phyloP scores from a whole-genome alignment of 352 stramenopile genomes.

The Globisporangium splendens region DNA sequence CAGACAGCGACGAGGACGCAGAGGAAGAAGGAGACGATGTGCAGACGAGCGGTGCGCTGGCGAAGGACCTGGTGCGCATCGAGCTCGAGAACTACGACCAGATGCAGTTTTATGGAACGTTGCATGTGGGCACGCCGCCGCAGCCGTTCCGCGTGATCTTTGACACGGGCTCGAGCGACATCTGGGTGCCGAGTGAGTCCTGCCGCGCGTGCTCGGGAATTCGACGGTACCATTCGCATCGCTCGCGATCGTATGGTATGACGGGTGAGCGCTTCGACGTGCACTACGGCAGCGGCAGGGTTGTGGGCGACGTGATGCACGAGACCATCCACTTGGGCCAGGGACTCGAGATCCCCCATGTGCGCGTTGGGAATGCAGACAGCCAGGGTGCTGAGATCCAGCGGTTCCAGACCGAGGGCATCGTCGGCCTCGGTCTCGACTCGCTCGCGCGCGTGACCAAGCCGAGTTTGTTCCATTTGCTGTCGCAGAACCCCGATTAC shows the following conservation, averaged over 20 bases:
- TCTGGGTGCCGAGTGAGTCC: constrained; percentile 28
- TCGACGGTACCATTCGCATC: constrained; percentile 19
- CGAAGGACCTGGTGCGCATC: constrained; percentile 10
- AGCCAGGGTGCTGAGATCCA: constrained; percentile 24
- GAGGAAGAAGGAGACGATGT: background rate
- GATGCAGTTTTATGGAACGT: constrained; percentile 36
- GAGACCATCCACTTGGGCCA: constrained; percentile 20
- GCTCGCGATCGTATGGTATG: background rate
- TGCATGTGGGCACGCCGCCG: constrained; percentile 24
- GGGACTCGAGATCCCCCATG: constrained; percentile 2
- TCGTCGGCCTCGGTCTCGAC: constrained; percentile 29
- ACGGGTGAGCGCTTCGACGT: constrained; percentile 15
- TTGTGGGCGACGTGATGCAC: constrained; percentile 18
- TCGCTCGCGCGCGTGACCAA: constrained; percentile 23
- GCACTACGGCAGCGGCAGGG: constrained; percentile 32
- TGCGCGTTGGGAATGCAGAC: constrained; percentile 24
- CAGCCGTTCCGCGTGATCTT: constrained; percentile 43
- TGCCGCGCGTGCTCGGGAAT: constrained; percentile 26
- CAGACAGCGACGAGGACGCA: no score
- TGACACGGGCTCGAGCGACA: constrained; percentile 42
- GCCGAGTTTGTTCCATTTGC: constrained; percentile 21
- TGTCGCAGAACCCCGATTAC: constrained; percentile 12
- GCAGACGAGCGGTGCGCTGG: background rate
- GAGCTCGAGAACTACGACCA: constrained; percentile 36
- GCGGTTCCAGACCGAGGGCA: constrained; percentile 31